These are phyloP conservation scores for Colletotrichum chlorophyti DNA, from an alignment of 2,329 filamentous ascomycete genomes.

Conservation along the genomic window DNA sequence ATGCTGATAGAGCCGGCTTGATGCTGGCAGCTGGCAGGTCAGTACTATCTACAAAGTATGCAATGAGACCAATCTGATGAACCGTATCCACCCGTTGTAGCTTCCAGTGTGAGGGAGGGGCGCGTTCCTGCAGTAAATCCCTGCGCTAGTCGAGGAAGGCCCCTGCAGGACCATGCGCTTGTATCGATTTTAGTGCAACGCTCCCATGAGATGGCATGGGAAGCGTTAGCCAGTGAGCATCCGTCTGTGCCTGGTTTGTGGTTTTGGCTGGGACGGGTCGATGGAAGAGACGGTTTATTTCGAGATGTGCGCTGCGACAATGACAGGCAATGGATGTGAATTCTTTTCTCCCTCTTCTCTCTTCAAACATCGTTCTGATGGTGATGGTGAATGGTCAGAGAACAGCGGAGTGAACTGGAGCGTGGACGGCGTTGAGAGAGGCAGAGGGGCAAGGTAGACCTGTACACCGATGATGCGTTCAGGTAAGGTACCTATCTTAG, in stretches of 20 bases:
- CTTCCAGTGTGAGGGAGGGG: conserved; percentile 14
- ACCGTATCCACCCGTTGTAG: conserved; percentile 10
- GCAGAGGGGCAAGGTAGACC: too few relatives aligned
- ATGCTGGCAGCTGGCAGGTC: too few relatives aligned
- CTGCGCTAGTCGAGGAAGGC: conserved; percentile 15
- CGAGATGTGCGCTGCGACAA: too few relatives aligned
- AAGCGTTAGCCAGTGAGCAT: conserved; percentile 15
- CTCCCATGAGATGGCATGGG: conserved; percentile 16
- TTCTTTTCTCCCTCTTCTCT: too few relatives aligned
- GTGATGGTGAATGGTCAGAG: too few relatives aligned
- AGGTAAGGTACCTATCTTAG: too few relatives aligned
- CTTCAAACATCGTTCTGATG: too few relatives aligned
- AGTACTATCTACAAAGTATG: too few relatives aligned
- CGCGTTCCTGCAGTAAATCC: conserved; percentile 30
- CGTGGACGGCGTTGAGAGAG: too few relatives aligned
- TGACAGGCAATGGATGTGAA: too few relatives aligned
- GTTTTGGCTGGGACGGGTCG: not conserved
- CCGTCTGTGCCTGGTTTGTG: conserved; percentile 19
- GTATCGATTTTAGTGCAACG: conserved; percentile 26
- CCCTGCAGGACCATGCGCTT: conserved; percentile 19
- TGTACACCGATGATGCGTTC: too few relatives aligned
- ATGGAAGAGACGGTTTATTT: not conserved
- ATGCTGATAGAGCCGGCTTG: not conserved
- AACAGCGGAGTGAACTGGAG: too few relatives aligned
- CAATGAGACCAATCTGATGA: conserved; percentile 15